These are phyloP conservation scores for Geotrichum cucujoidarum DNA, from an alignment of 1,139 yeast species.

Conservation along the genomic window DNA sequence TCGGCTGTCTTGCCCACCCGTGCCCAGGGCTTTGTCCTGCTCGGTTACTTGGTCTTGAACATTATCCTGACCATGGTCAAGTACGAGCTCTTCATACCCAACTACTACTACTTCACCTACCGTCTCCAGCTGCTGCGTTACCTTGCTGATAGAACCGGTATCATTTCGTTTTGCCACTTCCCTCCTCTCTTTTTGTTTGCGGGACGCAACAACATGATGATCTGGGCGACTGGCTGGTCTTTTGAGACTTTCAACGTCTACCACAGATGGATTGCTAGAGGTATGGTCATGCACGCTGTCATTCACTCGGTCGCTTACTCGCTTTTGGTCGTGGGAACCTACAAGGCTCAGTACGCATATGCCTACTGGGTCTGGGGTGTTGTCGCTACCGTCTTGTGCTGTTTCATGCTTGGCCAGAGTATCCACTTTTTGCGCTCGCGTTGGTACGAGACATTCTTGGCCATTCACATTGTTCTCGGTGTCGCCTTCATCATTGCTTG, in stretches of 20 bases:
- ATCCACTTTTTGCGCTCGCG: conserved; percentile 34
- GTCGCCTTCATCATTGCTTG: conserved; percentile 41
- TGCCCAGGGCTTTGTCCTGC: conserved; percentile 30
- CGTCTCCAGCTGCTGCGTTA: conserved; percentile 29
- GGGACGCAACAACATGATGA: conserved; percentile 57
- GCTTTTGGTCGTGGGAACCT: conserved; percentile 30
- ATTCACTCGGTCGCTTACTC: conserved; percentile 34
- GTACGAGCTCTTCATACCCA: conserved; percentile 21
- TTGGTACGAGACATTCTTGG: conserved; percentile 44
- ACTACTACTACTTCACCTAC: conserved; percentile 18
- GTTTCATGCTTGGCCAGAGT: conserved; percentile 31
- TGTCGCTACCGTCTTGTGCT: conserved; percentile 33
- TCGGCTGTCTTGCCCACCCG: conserved; percentile 31
- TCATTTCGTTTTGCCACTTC: conserved; percentile 46
- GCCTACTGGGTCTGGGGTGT: conserved; percentile 42
- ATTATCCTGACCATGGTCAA: conserved; percentile 26
- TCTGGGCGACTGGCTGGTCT: conserved; percentile 56
- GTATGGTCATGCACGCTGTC: conserved; percentile 46
- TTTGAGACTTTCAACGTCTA: conserved; percentile 53
- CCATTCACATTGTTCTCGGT: conserved; percentile 41
- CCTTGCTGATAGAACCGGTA: conserved; percentile 52
- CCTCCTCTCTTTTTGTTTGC: conserved; percentile 55
- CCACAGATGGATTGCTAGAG: conserved; percentile 59
- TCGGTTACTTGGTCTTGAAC: conserved; percentile 30
- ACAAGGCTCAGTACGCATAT: conserved; percentile 33